phyloP scores from a whole-genome alignment of 768 basidiomycete species.

The Tulasnella sp. region DNA sequence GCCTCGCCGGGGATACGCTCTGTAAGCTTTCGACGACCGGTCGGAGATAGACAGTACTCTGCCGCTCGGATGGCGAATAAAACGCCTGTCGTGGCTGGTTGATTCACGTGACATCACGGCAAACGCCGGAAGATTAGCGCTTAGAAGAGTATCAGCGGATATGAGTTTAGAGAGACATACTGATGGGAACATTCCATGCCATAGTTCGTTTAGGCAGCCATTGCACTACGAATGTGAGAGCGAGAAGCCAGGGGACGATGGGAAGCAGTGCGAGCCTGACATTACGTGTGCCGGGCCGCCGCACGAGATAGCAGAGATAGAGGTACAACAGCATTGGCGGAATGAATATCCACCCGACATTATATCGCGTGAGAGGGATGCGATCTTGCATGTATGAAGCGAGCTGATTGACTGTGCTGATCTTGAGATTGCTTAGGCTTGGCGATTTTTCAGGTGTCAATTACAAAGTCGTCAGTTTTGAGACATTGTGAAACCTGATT shows the following conservation, averaged over 20 bases:
- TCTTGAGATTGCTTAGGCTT: too few species aligned
- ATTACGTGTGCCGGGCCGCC: background rate
- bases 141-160: too few species aligned
- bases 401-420: background rate
- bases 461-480: too few species aligned
- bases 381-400: background rate
- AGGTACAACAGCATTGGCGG: conserved; percentile 5
- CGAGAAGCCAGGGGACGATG: conserved; percentile 6
- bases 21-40: conserved; percentile 1
- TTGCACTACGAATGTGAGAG: background rate
- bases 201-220: conserved; percentile 9
- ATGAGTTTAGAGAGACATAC: background rate
- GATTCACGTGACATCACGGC: background rate
- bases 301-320: conserved; percentile 11
- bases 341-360: background rate
- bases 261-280: conserved; percentile 2
- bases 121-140: background rate
- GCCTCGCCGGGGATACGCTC: conserved; percentile 2
- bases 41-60: conserved; percentile 2
- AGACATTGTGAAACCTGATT: too few species aligned
- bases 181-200: conserved; percentile 12
- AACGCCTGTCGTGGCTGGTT: conserved; percentile 1
- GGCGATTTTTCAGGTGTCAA: too few species aligned
- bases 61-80: background rate
- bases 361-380: background rate